These are phyloP conservation scores for Albatrellus ellisii DNA, from an alignment of 768 basidiomycete genomes.

Conservation along the genomic window DNA sequence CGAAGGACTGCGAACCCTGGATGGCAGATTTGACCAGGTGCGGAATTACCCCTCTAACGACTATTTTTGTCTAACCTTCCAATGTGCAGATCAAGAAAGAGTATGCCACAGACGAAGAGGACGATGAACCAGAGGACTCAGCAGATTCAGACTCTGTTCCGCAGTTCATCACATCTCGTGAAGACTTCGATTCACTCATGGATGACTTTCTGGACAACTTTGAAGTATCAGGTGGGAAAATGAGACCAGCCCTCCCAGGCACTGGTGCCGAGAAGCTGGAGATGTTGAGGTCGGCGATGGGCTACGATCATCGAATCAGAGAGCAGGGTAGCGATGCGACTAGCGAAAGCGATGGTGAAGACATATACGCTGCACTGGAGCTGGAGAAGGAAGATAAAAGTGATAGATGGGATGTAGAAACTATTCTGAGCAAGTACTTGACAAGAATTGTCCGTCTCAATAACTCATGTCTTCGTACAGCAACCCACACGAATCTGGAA, in stretches of 20 bases:
- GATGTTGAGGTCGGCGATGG: conserved; percentile 64
- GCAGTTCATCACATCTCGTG: conserved; percentile 65
- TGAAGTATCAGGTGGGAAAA: conserved; percentile 80
- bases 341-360: conserved; percentile 25
- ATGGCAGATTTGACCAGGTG: conserved; percentile 92
- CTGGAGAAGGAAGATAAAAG: conserved; percentile 40
- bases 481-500: conserved; percentile 93
- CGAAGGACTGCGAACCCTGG: conserved; percentile 74
- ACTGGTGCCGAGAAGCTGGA: conserved; percentile 69
- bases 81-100: conserved; percentile 53
- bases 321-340: conserved; percentile 29
- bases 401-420: conserved; percentile 93
- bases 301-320: conserved; percentile 48
- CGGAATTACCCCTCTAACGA: conserved; percentile 12
- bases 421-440: conserved; percentile 65
- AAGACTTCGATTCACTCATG: conserved; percentile 85
- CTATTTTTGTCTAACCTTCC: neutral
- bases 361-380: conserved; percentile 27
- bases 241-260: conserved; percentile 64
- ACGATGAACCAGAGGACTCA: conserved; percentile 25
- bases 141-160: conserved; percentile 49
- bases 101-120: conserved; percentile 53
- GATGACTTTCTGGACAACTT: conserved; percentile 89
- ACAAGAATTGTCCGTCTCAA: neutral
- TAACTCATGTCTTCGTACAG: conserved; percentile 26